A percentile compares a stretch with the other conserved stretches of the same genome.
These are phyloP conservation scores for Penicillium sp. DNA, from an alignment of 2,329 filamentous ascomycete genomes.

Conservation along the genomic window DNA sequence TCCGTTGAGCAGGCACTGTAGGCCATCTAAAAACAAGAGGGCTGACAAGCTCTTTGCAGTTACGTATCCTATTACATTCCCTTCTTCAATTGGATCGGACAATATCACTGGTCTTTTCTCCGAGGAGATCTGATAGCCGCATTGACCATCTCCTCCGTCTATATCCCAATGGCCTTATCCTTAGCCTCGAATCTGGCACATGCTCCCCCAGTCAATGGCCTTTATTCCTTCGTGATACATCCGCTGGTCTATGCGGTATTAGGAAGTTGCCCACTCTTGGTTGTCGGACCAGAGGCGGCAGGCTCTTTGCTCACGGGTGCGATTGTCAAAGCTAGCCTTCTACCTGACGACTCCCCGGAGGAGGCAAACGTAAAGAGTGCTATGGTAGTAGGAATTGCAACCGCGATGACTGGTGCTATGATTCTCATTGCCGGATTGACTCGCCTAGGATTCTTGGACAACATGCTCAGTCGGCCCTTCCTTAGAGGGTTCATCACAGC, in stretches of 20 bases:
- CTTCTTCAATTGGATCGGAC: conserved; percentile 82
- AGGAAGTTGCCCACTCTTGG: conserved; percentile 88
- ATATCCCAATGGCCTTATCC: conserved; percentile 94
- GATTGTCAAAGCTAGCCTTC: conserved; percentile 76
- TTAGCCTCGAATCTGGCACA: conserved; percentile 90
- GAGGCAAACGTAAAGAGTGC: conserved; percentile 73
- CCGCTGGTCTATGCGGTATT: conserved; percentile 88
- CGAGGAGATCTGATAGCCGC: conserved; percentile 85
- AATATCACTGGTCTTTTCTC: conserved; percentile 81
- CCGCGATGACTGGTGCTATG: conserved; percentile 82
- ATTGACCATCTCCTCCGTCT: conserved; percentile 96
- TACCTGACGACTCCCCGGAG: conserved; percentile 63
- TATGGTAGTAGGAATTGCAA: conserved; percentile 81
- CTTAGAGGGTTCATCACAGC: conserved; percentile 94
- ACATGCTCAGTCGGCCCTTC: conserved; percentile 89
- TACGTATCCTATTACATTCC: conserved; percentile 94
- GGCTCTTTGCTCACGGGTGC: conserved; percentile 88
- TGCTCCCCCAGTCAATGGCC: conserved; percentile 86
- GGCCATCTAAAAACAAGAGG: not conserved
- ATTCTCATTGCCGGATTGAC: conserved; percentile 86
- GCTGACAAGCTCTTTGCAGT: conserved; percentile 47
- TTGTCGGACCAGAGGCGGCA: conserved; percentile 92
- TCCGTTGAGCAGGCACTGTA: not conserved
- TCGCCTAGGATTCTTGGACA: conserved; percentile 88
- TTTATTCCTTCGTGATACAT: conserved; percentile 93